Base-by-base conservation (phyloP, 495 filamentous ascomycete species). In the Podospora anserina region DNA sequence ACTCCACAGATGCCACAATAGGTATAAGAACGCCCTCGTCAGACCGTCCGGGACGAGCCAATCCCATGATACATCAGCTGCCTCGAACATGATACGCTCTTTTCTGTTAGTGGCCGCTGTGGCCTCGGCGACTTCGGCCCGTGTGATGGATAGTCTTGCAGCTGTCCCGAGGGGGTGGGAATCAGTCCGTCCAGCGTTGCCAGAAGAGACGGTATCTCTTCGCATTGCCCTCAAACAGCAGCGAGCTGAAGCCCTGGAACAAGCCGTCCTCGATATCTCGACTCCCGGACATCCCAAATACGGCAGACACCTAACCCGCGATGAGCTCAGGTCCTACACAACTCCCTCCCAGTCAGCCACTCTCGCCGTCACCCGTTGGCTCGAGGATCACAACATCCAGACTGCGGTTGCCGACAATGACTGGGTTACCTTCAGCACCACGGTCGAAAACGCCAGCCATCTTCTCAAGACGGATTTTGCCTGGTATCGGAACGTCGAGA, bases 271-370 rank as follows among this genome's bases (percentile, higher is more conserved):
- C 26, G 79, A 84, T 57, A 78, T 89, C 23, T 88, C 87, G 0
- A 87, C 86, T 9, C 87, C 87, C 3, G 83, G 83, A 13, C 72
- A 83, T 57, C 72, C 78, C 3, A 77, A 79, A 59, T 89, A 89
- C 67, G 87, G 87, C n/a, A 75, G 85, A 69, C 85, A 85, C 71
- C 74, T 88, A 70, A 82, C 84, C 58, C 78, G 78, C 20, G 76
- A 84, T 4, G 82, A 87, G 54, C 72, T 88, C 4, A 82, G 84
- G n/a, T 75, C 80, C 18, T 76, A 83, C 56, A 85, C 87, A 20
- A 83, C 84, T 13, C 81, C 86, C 0, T 81, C 83, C 0, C 74
- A 80, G 11, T 73, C 75, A 26, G 73, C 81, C 0, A 78, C 83
- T 11, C 69, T 79, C 5, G 78, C 74, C 5, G 80, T 83, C 27